Conservation (phyloP, 208 protist genomes). For the Crithidia brevicula region DNA sequence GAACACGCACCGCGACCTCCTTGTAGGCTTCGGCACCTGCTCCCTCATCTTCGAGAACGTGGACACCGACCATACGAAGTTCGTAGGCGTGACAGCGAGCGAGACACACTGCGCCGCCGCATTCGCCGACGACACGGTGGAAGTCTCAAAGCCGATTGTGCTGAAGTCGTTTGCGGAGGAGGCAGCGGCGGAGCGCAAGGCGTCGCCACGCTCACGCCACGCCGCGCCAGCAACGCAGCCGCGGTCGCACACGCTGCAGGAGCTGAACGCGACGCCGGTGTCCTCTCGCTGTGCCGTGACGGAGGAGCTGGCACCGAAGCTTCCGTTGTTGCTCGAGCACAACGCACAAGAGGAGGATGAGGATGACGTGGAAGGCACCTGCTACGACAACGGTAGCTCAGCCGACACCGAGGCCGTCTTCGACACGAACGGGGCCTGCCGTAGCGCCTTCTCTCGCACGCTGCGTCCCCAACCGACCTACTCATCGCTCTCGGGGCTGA, state of each 20-base stretch:
- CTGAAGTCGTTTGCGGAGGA: conserved; percentile 32
- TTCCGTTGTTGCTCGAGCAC: no score
- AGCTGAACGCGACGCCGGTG: background rate
- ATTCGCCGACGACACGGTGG: conserved; percentile 44
- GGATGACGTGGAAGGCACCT: background rate
- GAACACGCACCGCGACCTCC: conserved; percentile 71
- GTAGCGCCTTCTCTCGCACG: background rate
- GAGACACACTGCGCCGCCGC: conserved; percentile 41
- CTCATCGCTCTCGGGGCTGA: conserved; percentile 1
- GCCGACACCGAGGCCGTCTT: background rate
- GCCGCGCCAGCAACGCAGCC: background rate
- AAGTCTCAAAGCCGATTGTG: conserved; percentile 49
- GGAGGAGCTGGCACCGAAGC: no score
- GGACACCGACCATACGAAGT: conserved; percentile 43
- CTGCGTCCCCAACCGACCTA: conserved; percentile 12
- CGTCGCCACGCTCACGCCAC: no score
- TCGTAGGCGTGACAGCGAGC: conserved; percentile 25
- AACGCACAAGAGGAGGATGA: background rate
- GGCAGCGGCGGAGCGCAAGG: conserved; percentile 1
- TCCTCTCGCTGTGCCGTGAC: background rate
- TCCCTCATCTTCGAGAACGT: conserved; percentile 61
- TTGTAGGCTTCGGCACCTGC: conserved; percentile 70
- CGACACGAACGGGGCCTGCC: background rate
- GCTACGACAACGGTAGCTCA: background rate
- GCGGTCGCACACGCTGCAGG: conserved; percentile 6